phyloP scores from a whole-genome alignment of 1,284 basidiomycete genomes.

The Malassezia dermatis region DNA sequence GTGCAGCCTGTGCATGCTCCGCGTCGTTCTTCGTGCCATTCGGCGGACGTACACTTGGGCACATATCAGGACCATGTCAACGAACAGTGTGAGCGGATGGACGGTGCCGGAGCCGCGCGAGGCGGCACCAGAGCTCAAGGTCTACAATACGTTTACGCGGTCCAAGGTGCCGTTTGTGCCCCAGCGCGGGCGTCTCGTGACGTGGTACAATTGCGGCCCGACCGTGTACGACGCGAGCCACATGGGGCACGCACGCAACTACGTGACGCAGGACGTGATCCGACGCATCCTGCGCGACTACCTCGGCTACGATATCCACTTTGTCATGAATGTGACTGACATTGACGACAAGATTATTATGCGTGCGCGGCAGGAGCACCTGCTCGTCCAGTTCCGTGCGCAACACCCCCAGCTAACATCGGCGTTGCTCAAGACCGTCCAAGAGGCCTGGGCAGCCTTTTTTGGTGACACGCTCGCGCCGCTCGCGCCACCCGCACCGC shows the following conservation, averaged over 20 bases:
- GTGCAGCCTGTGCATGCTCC: neutral
- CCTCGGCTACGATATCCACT: conserved; percentile 93
- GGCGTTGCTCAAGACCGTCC: conserved; percentile 28
- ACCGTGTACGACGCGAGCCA: conserved; percentile 98
- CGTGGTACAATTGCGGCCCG: conserved; percentile 98
- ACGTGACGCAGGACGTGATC: conserved; percentile 93
- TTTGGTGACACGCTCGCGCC: conserved; percentile 33
- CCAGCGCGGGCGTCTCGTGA: conserved; percentile 68
- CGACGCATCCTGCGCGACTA: conserved; percentile 87
- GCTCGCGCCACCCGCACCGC: conserved; percentile 37
- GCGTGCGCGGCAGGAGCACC: conserved; percentile 45
- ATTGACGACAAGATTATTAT: conserved; percentile 89
- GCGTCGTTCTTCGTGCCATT: neutral
- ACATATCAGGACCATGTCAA: neutral
- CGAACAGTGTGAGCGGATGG: neutral
- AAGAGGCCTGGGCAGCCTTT: conserved; percentile 34
- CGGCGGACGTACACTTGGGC: neutral
- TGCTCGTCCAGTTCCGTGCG: conserved; percentile 53
- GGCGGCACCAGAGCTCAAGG: conserved; percentile 55
- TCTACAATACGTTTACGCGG: conserved; percentile 89
- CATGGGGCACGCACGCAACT: conserved; percentile 98
- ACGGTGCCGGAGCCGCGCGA: conserved; percentile 7
- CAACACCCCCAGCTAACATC: conserved; percentile 27
- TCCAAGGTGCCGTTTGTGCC: conserved; percentile 70
- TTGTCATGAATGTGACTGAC: conserved; percentile 99